Conservation (phyloP, 2,329 filamentous ascomycete species). For the Diaporthe batatas region DNA sequence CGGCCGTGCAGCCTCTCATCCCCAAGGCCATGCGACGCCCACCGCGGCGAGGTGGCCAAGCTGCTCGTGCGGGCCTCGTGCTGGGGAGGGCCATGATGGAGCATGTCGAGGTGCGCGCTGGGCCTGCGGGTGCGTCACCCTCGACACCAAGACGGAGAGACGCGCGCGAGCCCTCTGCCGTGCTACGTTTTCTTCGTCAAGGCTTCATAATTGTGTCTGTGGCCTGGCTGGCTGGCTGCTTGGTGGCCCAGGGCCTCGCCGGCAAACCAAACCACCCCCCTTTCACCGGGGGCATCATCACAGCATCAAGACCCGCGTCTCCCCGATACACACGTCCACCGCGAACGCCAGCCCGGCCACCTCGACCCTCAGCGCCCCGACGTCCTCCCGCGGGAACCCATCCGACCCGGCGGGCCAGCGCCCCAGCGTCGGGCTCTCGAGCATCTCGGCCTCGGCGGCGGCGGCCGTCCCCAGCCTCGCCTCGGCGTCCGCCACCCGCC, state of each 20-base stretch:
- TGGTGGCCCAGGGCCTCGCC: too few relatives aligned
- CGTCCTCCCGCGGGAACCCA: conserved; percentile 27
- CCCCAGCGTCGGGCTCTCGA: conserved; percentile 36
- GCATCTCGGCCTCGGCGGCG: conserved; percentile 19
- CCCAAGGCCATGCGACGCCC: conserved; percentile 47
- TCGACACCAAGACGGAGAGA: conserved; percentile 47
- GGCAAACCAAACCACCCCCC: too few relatives aligned
- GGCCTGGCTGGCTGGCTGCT: neutral
- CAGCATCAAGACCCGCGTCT: conserved; percentile 23
- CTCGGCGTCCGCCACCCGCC: conserved; percentile 4
- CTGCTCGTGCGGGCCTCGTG: conserved; percentile 47
- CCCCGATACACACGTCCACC: conserved; percentile 27
- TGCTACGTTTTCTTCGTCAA: too few relatives aligned
- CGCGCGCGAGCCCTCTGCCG: conserved; percentile 48
- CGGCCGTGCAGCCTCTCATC: conserved; percentile 45
- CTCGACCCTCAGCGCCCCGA: conserved; percentile 3
- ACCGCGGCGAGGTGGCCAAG: conserved; percentile 48
- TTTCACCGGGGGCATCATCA: neutral
- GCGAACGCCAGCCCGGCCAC: conserved; percentile 19
- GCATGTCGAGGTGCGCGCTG: conserved; percentile 44
- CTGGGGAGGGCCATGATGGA: conserved; percentile 46
- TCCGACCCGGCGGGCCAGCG: neutral
- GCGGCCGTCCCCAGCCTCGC: neutral
- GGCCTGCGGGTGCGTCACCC: conserved; percentile 45
- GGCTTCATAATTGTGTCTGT: too few relatives aligned